Evolutionary conservation across 2,329 filamentous ascomycete genomes (phyloP).

Genomic region (Microsporum ferrugineum): DNA sequence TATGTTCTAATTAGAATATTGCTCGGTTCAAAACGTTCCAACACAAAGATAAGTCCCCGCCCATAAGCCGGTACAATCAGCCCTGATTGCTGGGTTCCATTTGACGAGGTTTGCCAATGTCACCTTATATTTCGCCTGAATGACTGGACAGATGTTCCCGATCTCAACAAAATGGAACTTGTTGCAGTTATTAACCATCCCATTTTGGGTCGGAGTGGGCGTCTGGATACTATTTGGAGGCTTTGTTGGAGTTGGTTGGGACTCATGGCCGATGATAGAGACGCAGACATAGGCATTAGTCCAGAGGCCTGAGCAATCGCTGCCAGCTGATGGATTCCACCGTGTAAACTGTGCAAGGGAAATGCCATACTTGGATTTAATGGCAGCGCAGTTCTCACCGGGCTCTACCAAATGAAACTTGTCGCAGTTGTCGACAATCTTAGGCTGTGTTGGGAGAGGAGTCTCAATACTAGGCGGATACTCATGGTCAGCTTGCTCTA

Average conservation of each 20-base stretch:
- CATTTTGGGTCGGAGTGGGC: constrained; percentile 11
- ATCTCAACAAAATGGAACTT: constrained; percentile 16
- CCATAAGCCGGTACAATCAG: too few species aligned
- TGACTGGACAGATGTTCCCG: constrained; percentile 17
- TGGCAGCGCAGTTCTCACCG: not conserved
- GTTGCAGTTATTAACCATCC: constrained; percentile 16
- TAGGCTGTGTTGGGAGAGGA: not conserved
- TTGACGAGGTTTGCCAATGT: constrained; percentile 10
- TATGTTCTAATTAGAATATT: too few species aligned
- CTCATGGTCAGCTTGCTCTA: not conserved
- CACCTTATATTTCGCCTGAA: constrained; percentile 14
- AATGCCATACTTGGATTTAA: not conserved
- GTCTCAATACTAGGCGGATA: not conserved
- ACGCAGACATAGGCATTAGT: constrained; percentile 2
- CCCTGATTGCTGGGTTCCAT: constrained; percentile 18
- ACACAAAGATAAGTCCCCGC: too few species aligned
- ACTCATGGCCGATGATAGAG: not conserved
- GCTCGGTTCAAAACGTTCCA: too few species aligned
- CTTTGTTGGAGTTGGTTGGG: not conserved
- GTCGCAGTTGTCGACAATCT: constrained; percentile 4
- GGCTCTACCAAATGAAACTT: not conserved
- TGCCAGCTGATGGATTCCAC: constrained; percentile 2
- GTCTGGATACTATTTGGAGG: not conserved
- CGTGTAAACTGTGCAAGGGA: not conserved
- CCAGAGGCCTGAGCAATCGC: not conserved